Percentiles rank a stretch among this genome's conserved stretches.
Evolutionary conservation across 2,329 filamentous ascomycete species (phyloP).

Genomic region (Fusarium mexicanum): DNA sequence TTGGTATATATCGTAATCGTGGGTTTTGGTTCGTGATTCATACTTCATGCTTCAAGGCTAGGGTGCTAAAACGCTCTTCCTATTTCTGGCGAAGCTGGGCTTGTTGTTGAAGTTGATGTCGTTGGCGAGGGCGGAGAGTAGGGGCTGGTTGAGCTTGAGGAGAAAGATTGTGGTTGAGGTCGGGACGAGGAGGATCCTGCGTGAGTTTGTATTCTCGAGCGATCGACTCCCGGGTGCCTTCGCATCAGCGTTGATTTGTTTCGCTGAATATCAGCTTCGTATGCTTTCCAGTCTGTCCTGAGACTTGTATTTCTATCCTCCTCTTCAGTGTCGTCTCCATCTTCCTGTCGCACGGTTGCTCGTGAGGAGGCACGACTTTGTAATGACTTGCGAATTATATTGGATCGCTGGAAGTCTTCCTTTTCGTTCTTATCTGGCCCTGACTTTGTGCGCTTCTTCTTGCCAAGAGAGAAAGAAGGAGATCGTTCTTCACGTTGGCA

Average conservation of each 20-base stretch:
- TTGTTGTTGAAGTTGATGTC: constrained; percentile 6
- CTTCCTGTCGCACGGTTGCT: constrained; percentile 16
- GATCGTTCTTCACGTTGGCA: constrained; percentile 18
- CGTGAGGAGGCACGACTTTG: constrained; percentile 44
- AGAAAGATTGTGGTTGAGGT: constrained; percentile 23
- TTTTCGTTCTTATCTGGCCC: constrained; percentile 35
- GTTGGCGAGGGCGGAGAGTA: constrained; percentile 25
- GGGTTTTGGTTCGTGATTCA: neutral
- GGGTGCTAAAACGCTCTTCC: constrained; percentile 20
- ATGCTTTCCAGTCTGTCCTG: constrained; percentile 52
- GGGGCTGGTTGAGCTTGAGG: constrained; percentile 29
- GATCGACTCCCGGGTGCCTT: constrained; percentile 44
- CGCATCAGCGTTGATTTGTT: constrained; percentile 44
- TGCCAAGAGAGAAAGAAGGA: constrained; percentile 33
- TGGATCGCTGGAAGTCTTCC: constrained; percentile 51
- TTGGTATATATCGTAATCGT: constrained; percentile 3
- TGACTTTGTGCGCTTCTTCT: constrained; percentile 34
- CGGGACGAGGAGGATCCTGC: constrained; percentile 22
- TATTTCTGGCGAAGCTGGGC: constrained; percentile 19
- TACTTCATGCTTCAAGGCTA: neutral
- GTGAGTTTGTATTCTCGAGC: constrained; percentile 14
- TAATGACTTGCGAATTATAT: constrained; percentile 58
- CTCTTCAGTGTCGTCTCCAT: constrained; percentile 31
- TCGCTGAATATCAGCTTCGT: constrained; percentile 49
- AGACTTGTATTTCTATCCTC: constrained; percentile 34